phyloP scores from a whole-genome alignment of 2,329 filamentous ascomycete species.

The Nothopassalora personata region DNA sequence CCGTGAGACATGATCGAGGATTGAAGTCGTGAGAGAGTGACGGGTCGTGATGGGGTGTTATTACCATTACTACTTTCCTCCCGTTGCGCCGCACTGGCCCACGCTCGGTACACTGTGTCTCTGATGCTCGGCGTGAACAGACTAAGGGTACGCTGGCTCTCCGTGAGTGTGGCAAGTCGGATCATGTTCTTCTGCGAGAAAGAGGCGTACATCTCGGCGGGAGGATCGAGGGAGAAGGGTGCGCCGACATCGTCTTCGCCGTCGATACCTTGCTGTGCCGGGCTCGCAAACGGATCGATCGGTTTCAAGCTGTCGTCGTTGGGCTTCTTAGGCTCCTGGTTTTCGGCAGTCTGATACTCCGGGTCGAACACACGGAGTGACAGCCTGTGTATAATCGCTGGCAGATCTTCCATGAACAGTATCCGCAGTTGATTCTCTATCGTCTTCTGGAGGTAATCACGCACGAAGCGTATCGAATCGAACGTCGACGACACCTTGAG shows the following conservation, averaged over 20 bases:
- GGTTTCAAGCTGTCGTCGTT: slow-evolving; percentile 27
- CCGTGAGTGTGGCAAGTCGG: slow-evolving; percentile 72
- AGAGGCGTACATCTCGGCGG: slow-evolving; percentile 75
- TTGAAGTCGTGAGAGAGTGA: slow-evolving; percentile 44
- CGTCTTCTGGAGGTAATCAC: slow-evolving; percentile 91
- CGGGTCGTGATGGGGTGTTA: slow-evolving; percentile 38
- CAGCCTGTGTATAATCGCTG: slow-evolving; percentile 89
- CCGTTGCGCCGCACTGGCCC: slow-evolving; percentile 73
- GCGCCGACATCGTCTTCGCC: slow-evolving; percentile 63
- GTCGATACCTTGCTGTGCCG: slow-evolving; percentile 63
- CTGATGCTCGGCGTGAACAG: slow-evolving; percentile 86
- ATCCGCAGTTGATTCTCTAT: slow-evolving; percentile 91
- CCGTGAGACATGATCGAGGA: slow-evolving; percentile 55
- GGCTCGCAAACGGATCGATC: slow-evolving; percentile 35
- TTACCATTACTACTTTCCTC: slow-evolving; percentile 48
- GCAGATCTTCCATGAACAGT: slow-evolving; percentile 95
- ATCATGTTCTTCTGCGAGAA: slow-evolving; percentile 95
- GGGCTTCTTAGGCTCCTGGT: slow-evolving; percentile 46
- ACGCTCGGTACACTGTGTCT: slow-evolving; percentile 87
- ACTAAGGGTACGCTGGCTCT: slow-evolving; percentile 85
- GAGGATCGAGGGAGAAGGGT: slow-evolving; percentile 70
- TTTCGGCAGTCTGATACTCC: slow-evolving; percentile 67
- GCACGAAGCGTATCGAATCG: slow-evolving; percentile 96
- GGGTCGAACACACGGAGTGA: slow-evolving; percentile 86
- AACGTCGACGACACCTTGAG: slow-evolving; percentile 98